Evolutionary conservation across 2,329 filamentous ascomycete genomes (phyloP).

Genomic region (Penicillium sp.): DNA sequence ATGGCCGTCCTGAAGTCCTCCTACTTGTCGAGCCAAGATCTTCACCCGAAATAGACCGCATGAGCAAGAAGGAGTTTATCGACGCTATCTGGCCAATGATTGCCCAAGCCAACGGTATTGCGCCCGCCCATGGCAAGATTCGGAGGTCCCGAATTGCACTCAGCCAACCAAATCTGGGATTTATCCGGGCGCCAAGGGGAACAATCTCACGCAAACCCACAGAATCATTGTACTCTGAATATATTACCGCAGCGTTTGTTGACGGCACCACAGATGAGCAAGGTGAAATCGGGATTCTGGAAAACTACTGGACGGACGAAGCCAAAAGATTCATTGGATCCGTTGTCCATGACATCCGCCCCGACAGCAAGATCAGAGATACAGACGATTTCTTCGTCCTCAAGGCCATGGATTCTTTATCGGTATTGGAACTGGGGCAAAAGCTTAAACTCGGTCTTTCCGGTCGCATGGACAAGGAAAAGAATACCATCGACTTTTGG

Average conservation of each 20-base stretch:
- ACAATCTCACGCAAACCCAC: conserved; percentile 18
- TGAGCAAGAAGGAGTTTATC: conserved; percentile 19
- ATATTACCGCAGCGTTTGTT: conserved; percentile 13
- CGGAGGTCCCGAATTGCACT: conserved; percentile 14
- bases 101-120: conserved; percentile 10
- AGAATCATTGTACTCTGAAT: conserved; percentile 15
- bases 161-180: conserved; percentile 11
- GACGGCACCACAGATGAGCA: conserved; percentile 15
- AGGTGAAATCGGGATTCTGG: conserved; percentile 12
- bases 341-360: conserved; percentile 13
- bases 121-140: conserved; percentile 14
- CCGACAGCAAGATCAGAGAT: conserved; percentile 9
- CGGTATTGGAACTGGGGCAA: conserved; percentile 14
- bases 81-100: conserved; percentile 17
- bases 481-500: conserved; percentile 16
- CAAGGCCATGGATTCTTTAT: conserved; percentile 14
- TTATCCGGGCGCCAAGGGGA: conserved; percentile 15
- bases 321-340: conserved; percentile 14
- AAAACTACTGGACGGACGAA: conserved; percentile 14
- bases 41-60: conserved; percentile 6
- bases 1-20: conserved; percentile 14
- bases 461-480: conserved; percentile 10
- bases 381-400: conserved; percentile 15
- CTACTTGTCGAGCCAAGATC: conserved; percentile 17
- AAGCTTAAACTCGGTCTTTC: conserved; percentile 11